Conservation (phyloP, 495 filamentous ascomycete genomes). For the Trichoderma orchidacearum region DNA sequence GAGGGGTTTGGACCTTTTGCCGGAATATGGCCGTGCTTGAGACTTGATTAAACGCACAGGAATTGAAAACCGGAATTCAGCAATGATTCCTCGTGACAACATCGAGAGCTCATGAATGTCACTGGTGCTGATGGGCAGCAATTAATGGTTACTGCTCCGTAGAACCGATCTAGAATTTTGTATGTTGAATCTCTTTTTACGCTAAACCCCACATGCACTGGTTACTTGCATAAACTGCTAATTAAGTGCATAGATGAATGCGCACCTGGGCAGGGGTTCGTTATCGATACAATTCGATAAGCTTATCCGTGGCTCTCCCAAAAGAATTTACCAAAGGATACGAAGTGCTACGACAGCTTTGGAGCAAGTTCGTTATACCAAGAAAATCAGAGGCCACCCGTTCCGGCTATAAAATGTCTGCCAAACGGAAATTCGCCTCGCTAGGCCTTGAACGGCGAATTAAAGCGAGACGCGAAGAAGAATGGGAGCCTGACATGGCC, state of each 20-base stretch:
- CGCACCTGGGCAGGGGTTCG: not conserved
- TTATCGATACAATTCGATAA: not conserved
- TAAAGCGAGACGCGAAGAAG: conserved; percentile 37
- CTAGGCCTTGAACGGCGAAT: conserved; percentile 43
- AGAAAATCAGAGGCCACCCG: not conserved
- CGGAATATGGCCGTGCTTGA: not conserved
- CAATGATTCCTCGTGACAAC: not conserved
- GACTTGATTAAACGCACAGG: not conserved
- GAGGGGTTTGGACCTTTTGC: not conserved
- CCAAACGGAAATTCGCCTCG: conserved; percentile 15
- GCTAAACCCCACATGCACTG: not conserved
- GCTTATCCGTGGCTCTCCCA: not conserved
- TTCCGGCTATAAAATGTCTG: conserved; percentile 9
- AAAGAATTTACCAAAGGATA: not conserved
- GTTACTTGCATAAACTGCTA: not conserved
- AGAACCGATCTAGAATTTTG: not conserved
- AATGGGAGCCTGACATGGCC: conserved; percentile 37
- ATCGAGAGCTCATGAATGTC: not conserved
- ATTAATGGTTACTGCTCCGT: not conserved
- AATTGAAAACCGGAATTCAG: not conserved
- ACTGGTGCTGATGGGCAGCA: not conserved
- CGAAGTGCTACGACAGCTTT: not conserved
- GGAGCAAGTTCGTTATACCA: not conserved
- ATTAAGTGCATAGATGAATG: not conserved
- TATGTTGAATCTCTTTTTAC: not conserved